Evolutionary conservation across 176 grass and related monocot species (phyloP).

Genomic region (Saccharum spontaneum): DNA sequence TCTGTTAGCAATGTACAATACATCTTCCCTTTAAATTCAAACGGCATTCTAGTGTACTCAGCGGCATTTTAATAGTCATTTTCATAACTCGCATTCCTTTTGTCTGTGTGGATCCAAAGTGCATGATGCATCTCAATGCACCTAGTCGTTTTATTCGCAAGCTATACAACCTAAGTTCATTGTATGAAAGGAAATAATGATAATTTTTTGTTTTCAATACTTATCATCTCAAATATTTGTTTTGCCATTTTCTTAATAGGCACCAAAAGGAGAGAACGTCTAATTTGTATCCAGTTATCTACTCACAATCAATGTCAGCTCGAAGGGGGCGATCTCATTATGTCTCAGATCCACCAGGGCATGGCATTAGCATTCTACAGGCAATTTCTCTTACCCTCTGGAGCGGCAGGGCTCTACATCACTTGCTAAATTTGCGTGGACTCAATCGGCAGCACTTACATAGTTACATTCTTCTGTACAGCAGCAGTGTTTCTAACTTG

Average conservation of each 20-base stretch:
- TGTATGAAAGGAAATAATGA: background rate
- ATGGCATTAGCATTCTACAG: slow-evolving; percentile 41
- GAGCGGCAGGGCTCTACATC: background rate
- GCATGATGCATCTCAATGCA: background rate
- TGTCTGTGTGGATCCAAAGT: background rate
- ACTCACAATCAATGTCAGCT: slow-evolving; percentile 39
- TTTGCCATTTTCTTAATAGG: slow-evolving; percentile 17
- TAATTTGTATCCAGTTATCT: slow-evolving; percentile 32
- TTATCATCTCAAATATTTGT: background rate
- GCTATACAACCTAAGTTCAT: background rate
- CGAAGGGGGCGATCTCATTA: slow-evolving; percentile 53
- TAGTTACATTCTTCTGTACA: slow-evolving; percentile 46
- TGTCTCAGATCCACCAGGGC: slow-evolving; percentile 54
- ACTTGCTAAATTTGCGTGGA: slow-evolving; percentile 9
- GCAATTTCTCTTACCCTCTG: background rate
- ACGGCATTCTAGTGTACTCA: background rate
- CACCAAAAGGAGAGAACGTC: slow-evolving; percentile 22
- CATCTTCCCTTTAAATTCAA: background rate
- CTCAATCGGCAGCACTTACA: background rate
- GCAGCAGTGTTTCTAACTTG: slow-evolving; percentile 37
- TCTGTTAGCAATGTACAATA: background rate
- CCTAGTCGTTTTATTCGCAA: background rate
- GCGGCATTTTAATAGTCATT: background rate
- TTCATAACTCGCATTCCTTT: background rate
- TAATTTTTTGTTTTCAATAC: background rate